Evolutionary conservation across 306 rosid genomes (phyloP), one percentile per base, ranked within the genome.

Genomic region (Ceratonia siliqua): DNA sequence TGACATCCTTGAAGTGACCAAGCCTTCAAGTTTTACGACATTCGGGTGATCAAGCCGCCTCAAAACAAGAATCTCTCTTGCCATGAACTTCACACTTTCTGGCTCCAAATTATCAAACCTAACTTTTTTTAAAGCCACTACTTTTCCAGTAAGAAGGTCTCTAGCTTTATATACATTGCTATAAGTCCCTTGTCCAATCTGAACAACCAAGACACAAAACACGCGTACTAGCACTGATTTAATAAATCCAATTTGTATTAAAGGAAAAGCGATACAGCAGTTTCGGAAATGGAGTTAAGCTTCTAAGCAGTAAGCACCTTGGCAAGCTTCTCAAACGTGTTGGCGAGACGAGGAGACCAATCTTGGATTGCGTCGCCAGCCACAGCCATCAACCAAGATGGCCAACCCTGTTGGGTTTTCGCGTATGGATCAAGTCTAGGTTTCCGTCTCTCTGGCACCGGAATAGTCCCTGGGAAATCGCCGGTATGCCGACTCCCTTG

Each of bases 281-380:
- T 59, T 70, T 38, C 21, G 53, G 63, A 74, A 49, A 22, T 20
- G 42, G 43, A 74, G 65, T 43, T 13, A 64, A 72, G 66, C 20
- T 48, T 76, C 12, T 15, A 48, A 59, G 53, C 64, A 91, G 22
- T 21, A 36, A 65, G 43, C 61, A 91, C 90, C 97, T 94, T 94
- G 17, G 97, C 90, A 6, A 94, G 93, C 78, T 92, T 91, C 90
- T 94, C 99, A 70, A 94, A 94, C 9, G 97, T 72, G 82, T 82
- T 94, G 77, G 99, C 96, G 14, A 93, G 95, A 32, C 99, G 97
- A 77, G 99, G 99, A 30, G 91, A 85, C 99, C 99, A 94, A 25
- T 87, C 97, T 43, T 84, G 84, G 78, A 94, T 94, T 6, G 92
- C 97, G 2, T 94, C 97, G 50, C 99, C 96, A 54, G 97, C 96